phyloP scores from a whole-genome alignment of 176 grass and related monocot genomes.

The Cymbopogon citratus region DNA sequence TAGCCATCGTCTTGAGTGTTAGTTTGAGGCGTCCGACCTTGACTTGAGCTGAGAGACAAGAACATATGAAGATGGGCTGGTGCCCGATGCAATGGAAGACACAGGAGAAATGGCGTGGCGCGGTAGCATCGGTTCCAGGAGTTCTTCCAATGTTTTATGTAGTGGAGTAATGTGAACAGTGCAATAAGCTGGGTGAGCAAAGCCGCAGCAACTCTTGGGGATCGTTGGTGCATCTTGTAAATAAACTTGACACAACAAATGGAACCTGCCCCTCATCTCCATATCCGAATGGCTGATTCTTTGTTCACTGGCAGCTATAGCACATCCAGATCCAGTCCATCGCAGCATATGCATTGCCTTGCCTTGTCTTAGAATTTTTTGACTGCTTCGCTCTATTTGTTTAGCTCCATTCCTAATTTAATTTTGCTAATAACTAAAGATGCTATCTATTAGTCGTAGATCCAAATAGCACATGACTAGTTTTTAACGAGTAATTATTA shows the following conservation, averaged over 20 bases:
- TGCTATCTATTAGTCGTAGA: too few species aligned
- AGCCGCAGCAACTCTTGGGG: constrained; percentile 20
- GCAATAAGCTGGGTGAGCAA: constrained; percentile 24
- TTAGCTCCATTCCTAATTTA: too few species aligned
- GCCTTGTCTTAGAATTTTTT: too few species aligned
- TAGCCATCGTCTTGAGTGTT: background rate
- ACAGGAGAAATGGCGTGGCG: background rate
- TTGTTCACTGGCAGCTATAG: too few species aligned
- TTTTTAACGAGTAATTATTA: too few species aligned
- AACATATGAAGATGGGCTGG: background rate
- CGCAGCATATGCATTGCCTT: too few species aligned
- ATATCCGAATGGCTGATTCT: too few species aligned
- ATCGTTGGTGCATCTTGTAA: constrained; percentile 33
- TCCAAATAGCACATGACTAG: too few species aligned
- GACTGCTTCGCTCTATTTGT: too few species aligned
- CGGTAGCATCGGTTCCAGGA: background rate
- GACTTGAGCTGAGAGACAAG: background rate
- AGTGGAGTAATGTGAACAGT: background rate
- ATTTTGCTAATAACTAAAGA: too few species aligned
- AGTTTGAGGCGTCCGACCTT: background rate
- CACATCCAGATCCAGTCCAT: too few species aligned
- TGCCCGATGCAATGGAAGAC: background rate
- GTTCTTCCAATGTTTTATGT: background rate
- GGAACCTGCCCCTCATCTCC: background rate
- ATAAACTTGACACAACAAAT: constrained; percentile 28